phyloP scores from a whole-genome alignment of 345 rosid species.

The Moringa oleifera region DNA sequence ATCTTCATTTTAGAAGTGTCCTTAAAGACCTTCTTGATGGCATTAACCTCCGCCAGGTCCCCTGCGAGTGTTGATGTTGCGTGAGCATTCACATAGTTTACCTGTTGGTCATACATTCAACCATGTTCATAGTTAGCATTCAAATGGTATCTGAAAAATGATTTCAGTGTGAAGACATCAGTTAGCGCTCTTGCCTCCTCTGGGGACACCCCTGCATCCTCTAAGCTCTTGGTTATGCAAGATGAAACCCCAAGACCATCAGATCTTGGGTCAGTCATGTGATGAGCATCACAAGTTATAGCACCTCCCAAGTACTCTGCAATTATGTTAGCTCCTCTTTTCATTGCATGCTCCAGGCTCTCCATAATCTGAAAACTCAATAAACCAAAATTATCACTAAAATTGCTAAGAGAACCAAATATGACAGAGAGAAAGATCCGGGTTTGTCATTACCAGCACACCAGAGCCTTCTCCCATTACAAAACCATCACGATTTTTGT shows the following conservation, averaged over 20 bases:
- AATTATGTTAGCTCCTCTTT: slow-evolving; percentile 61
- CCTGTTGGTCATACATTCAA: slow-evolving; percentile 24
- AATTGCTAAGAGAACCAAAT: too few species aligned
- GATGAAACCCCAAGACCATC: slow-evolving; percentile 63
- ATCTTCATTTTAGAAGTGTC: slow-evolving; percentile 65
- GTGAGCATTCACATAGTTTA: slow-evolving; percentile 63
- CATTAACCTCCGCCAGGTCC: slow-evolving; percentile 70
- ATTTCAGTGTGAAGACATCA: neutral
- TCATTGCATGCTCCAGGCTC: slow-evolving; percentile 66
- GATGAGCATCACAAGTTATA: slow-evolving; percentile 63
- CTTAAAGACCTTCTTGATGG: slow-evolving; percentile 53
- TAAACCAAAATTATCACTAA: neutral
- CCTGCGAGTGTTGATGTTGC: slow-evolving; percentile 72
- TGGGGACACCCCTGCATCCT: slow-evolving; percentile 64
- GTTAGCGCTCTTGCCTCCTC: slow-evolving; percentile 43
- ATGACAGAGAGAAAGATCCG: too few species aligned
- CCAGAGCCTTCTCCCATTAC: slow-evolving; percentile 75
- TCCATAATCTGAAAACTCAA: slow-evolving; percentile 44
- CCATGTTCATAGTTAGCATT: slow-evolving; percentile 4
- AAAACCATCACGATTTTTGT: slow-evolving; percentile 58
- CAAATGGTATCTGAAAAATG: neutral
- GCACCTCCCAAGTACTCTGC: slow-evolving; percentile 69
- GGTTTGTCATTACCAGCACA: slow-evolving; percentile 35
- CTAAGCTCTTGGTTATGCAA: slow-evolving; percentile 54
- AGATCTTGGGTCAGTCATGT: slow-evolving; percentile 58